Base-by-base conservation (phyloP, 2,329 filamentous ascomycete species). In the Paraphaeosphaeria minitans region DNA sequence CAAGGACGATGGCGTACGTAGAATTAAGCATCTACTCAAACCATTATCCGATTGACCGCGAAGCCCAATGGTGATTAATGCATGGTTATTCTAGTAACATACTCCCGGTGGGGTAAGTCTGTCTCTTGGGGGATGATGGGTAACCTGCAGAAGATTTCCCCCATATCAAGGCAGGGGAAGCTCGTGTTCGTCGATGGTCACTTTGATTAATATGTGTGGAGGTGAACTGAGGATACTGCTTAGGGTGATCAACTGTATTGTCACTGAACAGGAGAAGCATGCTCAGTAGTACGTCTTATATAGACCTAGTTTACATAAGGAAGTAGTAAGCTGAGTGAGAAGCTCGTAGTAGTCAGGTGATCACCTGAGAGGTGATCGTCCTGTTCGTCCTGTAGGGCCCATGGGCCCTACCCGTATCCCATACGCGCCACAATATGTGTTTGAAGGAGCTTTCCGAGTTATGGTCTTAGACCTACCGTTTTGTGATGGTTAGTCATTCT, bases 21-120 rank as follows among this genome's bases (percentile, higher is more conserved):
- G 46, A 65, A 24, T 60, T 64, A 67, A 68, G 62, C 66, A 64
- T 64, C 57, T 56, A 60, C 59, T 56, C 58, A 68, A 71, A 66
- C 63, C 56, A 65, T 70, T 67, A 71, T 50, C 66, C 67, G 65
- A 68, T 59, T 27, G 22, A 49, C 27, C 13, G 47, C 31, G 45
- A 58, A 56, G 60, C 10, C 55, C 56, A 65, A 67, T 66, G 43
- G 56, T 29, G 42, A 31, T 33, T 22, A 37, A 53, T 41, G 41
- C n/a, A 56, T 47, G 62, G 66, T 65, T 62, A 62, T 58, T 46
- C 47, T 53, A 57, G 52, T 56, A 52, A 53, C 49, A 55, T 46
- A 59, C 60, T 49, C 39, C 57, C 55, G 22, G 52, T 64, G 64
- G 60, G 63, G 58, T 63, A 48, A 41, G 47, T 49, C 21, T 43